Base-by-base conservation (phyloP, 176 grass and related monocot genomes). In the Luzula sylvatica region DNA sequence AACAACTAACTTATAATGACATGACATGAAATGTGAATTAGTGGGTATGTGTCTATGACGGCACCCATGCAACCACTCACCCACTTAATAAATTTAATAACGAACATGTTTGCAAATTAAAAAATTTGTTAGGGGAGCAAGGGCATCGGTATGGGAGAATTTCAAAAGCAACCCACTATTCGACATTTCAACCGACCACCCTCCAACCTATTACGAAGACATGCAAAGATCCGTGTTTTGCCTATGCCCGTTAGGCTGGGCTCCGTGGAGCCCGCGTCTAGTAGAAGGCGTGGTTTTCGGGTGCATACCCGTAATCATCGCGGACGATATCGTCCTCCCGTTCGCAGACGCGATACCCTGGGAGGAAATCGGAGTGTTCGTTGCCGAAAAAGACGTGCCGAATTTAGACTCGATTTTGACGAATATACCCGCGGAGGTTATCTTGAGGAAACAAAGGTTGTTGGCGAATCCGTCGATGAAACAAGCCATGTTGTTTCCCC, bases 101-200 rank as follows among this genome's bases (percentile, higher is more conserved):
- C 11, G 44, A n/a, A n/a, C n/a, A n/a, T n/a, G n/a, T n/a, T n/a
- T n/a, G n/a, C n/a, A n/a, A n/a, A n/a, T n/a, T n/a, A n/a, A n/a
- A n/a, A n/a, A n/a, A n/a, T 71, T 69, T 6, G 50, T 13, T 76
- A 95, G 89, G 74, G 89, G 83, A 20, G 89, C 83, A 0, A 65
- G 89, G 26, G 89, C 89, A 53, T 88, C 89, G 1, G 56, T 95
- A 22, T 95, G 89, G 89, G 83, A 88, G 45, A 95, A 95, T 38
- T 95, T 95, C 56, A 95, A 95, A 75, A 95, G 76, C 77, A 88
- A 95, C 44, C 89, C 80, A 50, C 70, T 88, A 1, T 95, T 95
- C 62, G 89, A 95, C 53, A 82, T 95, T 51, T 95, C 89, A 3
- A 85, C 89, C 0, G 89, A 95, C 40, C 89, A 95, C 67, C 83